Evolutionary conservation across 805 yeast genomes (phyloP).

Genomic region (Saturnispora diversa): DNA sequence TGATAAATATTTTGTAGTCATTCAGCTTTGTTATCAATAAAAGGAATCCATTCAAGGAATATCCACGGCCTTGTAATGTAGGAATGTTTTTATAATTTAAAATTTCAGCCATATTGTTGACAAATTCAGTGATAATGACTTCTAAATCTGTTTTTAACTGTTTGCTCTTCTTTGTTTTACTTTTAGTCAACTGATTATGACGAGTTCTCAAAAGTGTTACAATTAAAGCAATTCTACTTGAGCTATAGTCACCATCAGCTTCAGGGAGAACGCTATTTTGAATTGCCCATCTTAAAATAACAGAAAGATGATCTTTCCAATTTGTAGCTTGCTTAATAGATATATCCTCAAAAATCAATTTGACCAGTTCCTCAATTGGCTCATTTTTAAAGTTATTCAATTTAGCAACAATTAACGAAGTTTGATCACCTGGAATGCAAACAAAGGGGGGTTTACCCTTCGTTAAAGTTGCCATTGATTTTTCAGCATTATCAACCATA

Average conservation of each 20-base stretch:
- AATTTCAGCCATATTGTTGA: conserved; percentile 26
- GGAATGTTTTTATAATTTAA: conserved; percentile 18
- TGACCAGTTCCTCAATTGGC: conserved; percentile 16
- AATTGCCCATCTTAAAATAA: conserved; percentile 28
- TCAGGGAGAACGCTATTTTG: conserved; percentile 15
- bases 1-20: conserved; percentile 39
- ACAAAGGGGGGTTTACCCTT: neutral
- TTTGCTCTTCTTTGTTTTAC: conserved; percentile 21
- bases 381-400: conserved; percentile 25
- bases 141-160: conserved; percentile 27
- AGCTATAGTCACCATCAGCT: conserved; percentile 14
- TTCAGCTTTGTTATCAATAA: conserved; percentile 47
- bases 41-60: conserved; percentile 29
- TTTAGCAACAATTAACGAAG: conserved; percentile 18
- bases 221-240: conserved; percentile 20
- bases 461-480: conserved; percentile 1
- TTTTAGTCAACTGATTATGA: conserved; percentile 16
- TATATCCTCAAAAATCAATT: conserved; percentile 22
- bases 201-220: conserved; percentile 24
- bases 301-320: conserved; percentile 23
- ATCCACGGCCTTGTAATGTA: conserved; percentile 11
- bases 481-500: conserved; percentile 39
- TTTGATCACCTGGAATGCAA: conserved; percentile 12
- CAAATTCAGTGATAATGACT: conserved; percentile 26
- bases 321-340: conserved; percentile 12